Conservation (phyloP, 345 rosid species). For the Rubroshorea leprosula region DNA sequence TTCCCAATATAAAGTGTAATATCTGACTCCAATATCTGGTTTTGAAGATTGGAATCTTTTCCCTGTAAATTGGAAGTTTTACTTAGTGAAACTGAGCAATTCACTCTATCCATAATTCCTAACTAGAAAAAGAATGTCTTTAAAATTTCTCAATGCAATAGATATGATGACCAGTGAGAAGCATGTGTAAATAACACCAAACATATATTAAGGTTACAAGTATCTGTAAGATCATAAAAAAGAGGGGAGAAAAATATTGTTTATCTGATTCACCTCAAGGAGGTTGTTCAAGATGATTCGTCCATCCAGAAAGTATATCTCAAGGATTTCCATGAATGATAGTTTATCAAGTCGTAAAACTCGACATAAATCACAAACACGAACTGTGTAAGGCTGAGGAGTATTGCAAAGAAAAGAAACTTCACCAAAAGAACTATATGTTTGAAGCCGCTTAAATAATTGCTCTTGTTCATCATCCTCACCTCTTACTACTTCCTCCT, state of each 20-base stretch:
- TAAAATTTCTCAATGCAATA: neutral
- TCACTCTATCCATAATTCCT: conserved; percentile 2
- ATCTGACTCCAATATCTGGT: conserved; percentile 57
- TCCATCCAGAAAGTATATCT: conserved; percentile 66
- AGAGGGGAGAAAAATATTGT: neutral
- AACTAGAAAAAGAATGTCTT: conserved; percentile 1
- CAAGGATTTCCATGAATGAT: conserved; percentile 62
- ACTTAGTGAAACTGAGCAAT: neutral
- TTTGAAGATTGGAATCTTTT: conserved; percentile 44
- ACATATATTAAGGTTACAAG: neutral
- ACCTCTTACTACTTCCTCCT: conserved; percentile 55
- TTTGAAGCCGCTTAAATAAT: conserved; percentile 18
- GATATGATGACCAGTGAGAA: neutral
- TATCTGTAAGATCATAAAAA: neutral
- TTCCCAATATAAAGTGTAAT: conserved; percentile 56
- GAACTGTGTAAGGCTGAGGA: conserved; percentile 53
- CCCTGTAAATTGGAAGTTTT: conserved; percentile 38
- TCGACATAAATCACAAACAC: conserved; percentile 53
- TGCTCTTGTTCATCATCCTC: conserved; percentile 31
- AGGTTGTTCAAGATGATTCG: conserved; percentile 64
- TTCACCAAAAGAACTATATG: conserved; percentile 58
- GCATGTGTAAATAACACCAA: neutral
- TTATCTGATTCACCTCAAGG: conserved; percentile 39
- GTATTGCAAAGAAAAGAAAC: conserved; percentile 65
- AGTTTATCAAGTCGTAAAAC: conserved; percentile 63